These are phyloP conservation scores for Arbutus unedo DNA, from an alignment of 148 eudicot genomes.

Conservation along the genomic window DNA sequence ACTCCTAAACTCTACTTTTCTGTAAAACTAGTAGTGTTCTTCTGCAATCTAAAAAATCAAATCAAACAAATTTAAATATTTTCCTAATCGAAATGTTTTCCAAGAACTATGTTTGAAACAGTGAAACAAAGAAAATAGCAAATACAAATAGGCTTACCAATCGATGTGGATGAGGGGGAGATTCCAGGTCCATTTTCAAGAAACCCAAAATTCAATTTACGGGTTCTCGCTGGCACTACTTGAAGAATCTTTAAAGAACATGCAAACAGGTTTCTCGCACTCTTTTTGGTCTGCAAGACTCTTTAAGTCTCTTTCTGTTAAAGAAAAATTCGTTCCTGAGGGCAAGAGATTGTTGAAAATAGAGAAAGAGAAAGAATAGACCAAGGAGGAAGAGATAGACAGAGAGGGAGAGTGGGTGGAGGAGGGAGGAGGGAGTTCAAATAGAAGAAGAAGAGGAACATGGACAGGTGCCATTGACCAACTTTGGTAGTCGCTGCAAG, in stretches of 20 bases:
- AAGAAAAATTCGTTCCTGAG: neutral
- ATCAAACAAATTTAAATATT: no score
- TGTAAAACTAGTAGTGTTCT: no score
- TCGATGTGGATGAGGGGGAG: conserved; percentile 1
- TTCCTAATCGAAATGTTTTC: no score
- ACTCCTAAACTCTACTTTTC: no score
- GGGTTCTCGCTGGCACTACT: neutral
- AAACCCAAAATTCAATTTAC: neutral
- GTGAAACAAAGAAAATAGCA: neutral
- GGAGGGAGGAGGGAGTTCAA: neutral
- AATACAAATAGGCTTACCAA: conserved; percentile 10
- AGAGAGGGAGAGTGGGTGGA: no score
- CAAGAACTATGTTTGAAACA: neutral
- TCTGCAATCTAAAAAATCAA: no score
- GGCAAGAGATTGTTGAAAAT: neutral
- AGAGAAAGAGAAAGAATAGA: neutral
- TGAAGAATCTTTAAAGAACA: neutral
- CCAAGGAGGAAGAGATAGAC: no score
- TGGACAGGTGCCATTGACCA: neutral
- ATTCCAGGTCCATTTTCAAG: conserved; percentile 5
- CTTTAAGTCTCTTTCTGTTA: no score
- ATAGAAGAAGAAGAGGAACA: neutral
- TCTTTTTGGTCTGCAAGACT: neutral
- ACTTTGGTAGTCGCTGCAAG: no score
- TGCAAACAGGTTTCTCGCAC: neutral